Evolutionary conservation across 108 stramenopile genomes (phyloP).

Genomic region (Aureococcus anophagefferens): DNA sequence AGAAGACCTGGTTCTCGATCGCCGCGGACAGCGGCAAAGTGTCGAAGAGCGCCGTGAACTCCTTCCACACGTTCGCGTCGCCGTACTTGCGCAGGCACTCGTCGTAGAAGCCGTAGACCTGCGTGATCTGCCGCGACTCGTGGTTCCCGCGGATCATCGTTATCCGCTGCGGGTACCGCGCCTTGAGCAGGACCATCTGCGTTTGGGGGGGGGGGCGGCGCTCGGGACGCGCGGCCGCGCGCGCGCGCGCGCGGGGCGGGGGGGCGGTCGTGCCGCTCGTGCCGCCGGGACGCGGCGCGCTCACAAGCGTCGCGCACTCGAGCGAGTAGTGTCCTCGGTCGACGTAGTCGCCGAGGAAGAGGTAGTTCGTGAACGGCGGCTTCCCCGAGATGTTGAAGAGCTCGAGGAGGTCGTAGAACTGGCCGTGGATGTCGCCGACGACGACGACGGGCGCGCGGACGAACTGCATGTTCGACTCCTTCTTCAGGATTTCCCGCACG

Average conservation of each 20-base stretch:
- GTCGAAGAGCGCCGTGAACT: slow-evolving; percentile 95
- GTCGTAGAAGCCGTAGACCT: slow-evolving; percentile 95
- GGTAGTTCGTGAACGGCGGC: slow-evolving; percentile 41
- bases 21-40: slow-evolving; percentile 83
- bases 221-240: too few relatives aligned
- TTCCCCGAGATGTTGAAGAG: slow-evolving; percentile 20
- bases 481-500: slow-evolving; percentile 1
- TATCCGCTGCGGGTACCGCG: slow-evolving; percentile 69
- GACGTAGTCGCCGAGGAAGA: slow-evolving; percentile 87
- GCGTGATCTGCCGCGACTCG: slow-evolving; percentile 93
- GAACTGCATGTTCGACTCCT: slow-evolving; percentile 11
- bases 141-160: slow-evolving; percentile 87
- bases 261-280: too few relatives aligned
- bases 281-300: too few relatives aligned
- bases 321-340: slow-evolving; percentile 88
- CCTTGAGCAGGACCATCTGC: slow-evolving; percentile 65
- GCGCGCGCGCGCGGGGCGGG: too few relatives aligned
- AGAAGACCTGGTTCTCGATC: slow-evolving; percentile 79
- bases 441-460: slow-evolving; percentile 12
- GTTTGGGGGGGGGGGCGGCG: too few relatives aligned
- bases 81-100: slow-evolving; percentile 97
- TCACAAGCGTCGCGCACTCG: slow-evolving; percentile 68
- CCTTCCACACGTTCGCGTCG: slow-evolving; percentile 92
- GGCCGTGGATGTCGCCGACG: slow-evolving; percentile 29
- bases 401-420: slow-evolving; percentile 32